Evolutionary conservation across 2,329 filamentous ascomycete species (phyloP), one percentile per base, ranked within the genome.

Genomic region (Ceratocystis smalleyi): DNA sequence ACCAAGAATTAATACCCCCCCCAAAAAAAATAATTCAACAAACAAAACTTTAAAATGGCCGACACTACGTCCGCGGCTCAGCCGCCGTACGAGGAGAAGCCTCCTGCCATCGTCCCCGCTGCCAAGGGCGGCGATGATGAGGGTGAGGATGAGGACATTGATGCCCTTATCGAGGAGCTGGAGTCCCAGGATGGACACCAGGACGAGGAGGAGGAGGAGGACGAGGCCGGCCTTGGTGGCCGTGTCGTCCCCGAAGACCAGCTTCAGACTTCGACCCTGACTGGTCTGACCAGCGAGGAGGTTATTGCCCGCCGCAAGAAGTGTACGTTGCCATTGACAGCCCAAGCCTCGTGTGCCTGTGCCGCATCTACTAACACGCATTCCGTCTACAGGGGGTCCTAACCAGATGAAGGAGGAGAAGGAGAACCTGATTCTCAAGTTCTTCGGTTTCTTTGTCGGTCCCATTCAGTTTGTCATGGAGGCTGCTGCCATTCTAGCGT

Each of bases 391-490:
- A 60, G 57, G 57, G 73, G 90, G 90, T 74, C 79, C 88, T 72
- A 95, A 96, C 74, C 85, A 89, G 74, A 90, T 95, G 88, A 91
- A 88, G 76, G 89, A 95, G 77, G 88, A 92, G 78, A 91, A 90
- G 77, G 87, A 91, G 76, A 95, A 91, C 72, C 71, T 91, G 66
- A 75, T 91, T 67, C 80, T 94, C 71, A 94, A 95, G 79, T 95
- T 95, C 75, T 75, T 84, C 71, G 80, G 81, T 70, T 94, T 88
- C 78, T 95, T 95, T 74, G 79, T 94, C 64, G 91, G 91, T 69
- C 91, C 91, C 27, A 92, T 95, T 69, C 90, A 95, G 74, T 92
- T 92, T 75, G 90, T 95, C 73, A 95, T 95, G 90, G 88, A 92
- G 84, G 81, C 83, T 75, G 88, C 89, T 67, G 87, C 87, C 69